Percentiles rank a stretch among this genome's conserved stretches.
These are phyloP conservation scores for Dactylorhiza incarnata DNA, from an alignment of 106 monocot genomes.

Conservation along the genomic window DNA sequence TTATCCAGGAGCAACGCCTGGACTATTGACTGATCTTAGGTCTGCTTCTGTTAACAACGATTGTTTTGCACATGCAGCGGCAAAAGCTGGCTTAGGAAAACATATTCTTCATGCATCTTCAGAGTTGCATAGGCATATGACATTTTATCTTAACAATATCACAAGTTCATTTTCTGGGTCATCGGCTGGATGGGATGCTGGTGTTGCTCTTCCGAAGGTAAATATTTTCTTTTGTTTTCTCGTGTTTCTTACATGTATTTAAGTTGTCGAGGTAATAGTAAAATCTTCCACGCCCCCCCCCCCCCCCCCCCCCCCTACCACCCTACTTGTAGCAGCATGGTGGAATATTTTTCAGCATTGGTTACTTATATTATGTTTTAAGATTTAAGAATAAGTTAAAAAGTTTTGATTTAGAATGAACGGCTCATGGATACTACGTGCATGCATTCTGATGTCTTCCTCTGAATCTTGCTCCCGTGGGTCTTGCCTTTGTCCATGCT, in stretches of 20 bases:
- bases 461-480: too few species aligned
- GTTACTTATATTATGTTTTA: neutral
- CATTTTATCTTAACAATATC: conserved; percentile 31
- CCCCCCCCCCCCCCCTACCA: too few species aligned
- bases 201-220: conserved; percentile 62
- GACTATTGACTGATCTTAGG: conserved; percentile 48
- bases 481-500: too few species aligned
- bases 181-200: conserved; percentile 74
- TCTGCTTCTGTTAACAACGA: conserved; percentile 63
- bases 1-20: conserved; percentile 46
- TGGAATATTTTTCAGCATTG: neutral
- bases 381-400: neutral
- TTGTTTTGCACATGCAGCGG: conserved; percentile 70
- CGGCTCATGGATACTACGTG: too few species aligned
- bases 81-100: conserved; percentile 54
- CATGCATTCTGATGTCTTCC: too few species aligned
- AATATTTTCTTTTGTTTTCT: neutral
- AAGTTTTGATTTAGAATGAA: neutral
- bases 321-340: neutral
- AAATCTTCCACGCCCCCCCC: too few species aligned
- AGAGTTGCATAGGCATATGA: conserved; percentile 44
- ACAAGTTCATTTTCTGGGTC: conserved; percentile 33
- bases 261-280: too few species aligned
- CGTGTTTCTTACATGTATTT: neutral
- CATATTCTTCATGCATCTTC: conserved; percentile 60